These are phyloP conservation scores for Geranium brycei DNA, from an alignment of 345 rosid genomes.

Conservation along the genomic window DNA sequence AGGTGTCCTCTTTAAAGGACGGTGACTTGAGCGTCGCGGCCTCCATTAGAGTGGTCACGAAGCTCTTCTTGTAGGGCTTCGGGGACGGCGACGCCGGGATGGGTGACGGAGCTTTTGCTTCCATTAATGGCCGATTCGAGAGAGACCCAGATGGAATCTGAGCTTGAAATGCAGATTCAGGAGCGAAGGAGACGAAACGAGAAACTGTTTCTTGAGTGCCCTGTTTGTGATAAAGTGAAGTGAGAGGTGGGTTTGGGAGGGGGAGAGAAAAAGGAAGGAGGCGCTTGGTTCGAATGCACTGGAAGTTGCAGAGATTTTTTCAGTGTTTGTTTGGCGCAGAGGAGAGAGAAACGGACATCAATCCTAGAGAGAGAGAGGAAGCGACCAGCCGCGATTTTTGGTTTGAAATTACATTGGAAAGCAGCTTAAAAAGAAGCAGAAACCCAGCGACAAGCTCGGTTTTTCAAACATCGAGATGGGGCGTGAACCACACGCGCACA, in stretches of 20 bases:
- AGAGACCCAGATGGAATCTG: neutral
- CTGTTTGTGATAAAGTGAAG: neutral
- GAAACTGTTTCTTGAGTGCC: neutral
- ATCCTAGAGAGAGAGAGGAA: neutral
- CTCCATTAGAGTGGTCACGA: constrained; percentile 64
- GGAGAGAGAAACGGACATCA: neutral
- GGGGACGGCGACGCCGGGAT: neutral
- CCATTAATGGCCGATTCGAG: neutral
- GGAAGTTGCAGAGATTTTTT: neutral
- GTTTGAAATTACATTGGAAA: neutral
- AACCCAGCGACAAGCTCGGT: neutral
- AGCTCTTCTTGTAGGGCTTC: constrained; percentile 45
- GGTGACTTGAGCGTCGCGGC: constrained; percentile 52
- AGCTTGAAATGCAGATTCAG: neutral
- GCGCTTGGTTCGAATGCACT: too few relatives aligned
- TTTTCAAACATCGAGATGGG: neutral
- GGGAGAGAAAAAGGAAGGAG: too few relatives aligned
- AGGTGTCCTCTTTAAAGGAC: constrained; percentile 76
- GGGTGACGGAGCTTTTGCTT: neutral
- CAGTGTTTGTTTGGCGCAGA: neutral
- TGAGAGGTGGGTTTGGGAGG: neutral
- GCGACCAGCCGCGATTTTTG: neutral
- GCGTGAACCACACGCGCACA: neutral
- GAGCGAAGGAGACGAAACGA: neutral
- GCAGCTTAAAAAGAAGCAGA: neutral